Evolutionary conservation across 257 asterid species (phyloP), one percentile per base, ranked within the genome.

Genomic region (Rauvolfia tetraphylla): DNA sequence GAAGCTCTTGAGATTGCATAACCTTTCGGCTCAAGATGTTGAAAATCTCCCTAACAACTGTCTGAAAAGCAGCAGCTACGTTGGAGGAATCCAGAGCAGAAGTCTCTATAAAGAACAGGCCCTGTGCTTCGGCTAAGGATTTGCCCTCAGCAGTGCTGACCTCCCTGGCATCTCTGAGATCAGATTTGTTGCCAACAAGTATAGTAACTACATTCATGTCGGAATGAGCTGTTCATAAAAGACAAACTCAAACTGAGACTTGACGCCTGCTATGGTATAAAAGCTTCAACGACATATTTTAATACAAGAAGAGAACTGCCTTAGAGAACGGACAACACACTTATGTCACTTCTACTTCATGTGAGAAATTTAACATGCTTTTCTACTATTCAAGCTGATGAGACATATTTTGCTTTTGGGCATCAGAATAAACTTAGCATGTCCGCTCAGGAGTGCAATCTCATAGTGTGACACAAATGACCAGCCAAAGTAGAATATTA

Each of bases 141-240:
- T 90, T 94, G 69, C 97, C 98, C 82, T 94, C 97, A 0, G 89
- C 93, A 25, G 97, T 92, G 34, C 90, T 83, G 66, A 94, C 98
- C 85, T 94, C 98, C 69, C 98, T 92, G 13, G 91, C 93, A 76
- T 92, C 98, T 86, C 89, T 89, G 54, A 94, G 87, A 81, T 94
- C 98, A 0, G 97, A 86, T 81, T 94, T 94, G 81, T 94, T 94
- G 71, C 98, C 98, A 80, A 94, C 97, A 71, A 94, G 85, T 81
- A 92, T 92, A 1, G 98, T 90, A 2, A 94, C 98, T 48, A 94
- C 97, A 31, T 92, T 94, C 98, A 94, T 94, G 85, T 94, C 98
- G 0, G 97, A 92, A 84, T 94, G 95, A 74, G 91, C 98, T 94
- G 97, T 86, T 77, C 76, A 80, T 25, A n/a, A 10, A 58, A 27